Base-by-base conservation (phyloP, 1,284 basidiomycete genomes). In the Ceraceosorus bombacis region DNA sequence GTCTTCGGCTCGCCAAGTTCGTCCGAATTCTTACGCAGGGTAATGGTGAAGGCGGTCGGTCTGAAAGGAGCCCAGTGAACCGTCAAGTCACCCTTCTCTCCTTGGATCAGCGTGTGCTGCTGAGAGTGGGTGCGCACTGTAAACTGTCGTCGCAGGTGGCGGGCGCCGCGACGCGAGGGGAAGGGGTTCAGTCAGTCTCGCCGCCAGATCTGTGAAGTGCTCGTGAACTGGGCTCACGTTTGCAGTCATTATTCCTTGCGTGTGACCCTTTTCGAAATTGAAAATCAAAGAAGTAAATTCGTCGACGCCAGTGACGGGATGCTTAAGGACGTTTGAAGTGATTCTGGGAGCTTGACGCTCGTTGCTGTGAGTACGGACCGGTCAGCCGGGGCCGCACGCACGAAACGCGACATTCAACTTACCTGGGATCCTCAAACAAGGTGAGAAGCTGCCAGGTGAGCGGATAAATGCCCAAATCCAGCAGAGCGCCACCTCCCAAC, bases 401-500 rank as follows among this genome's bases (percentile, higher is more conserved):
- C 27, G 27, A 27, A 27, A 27, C 27, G 27, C 27, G 27, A 27
- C 27, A 27, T 27, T 27, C 27, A 27, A 54, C 57, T 54, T 41
- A 55, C 53, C 52, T 51, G 1, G 72, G 72, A 55, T 74, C 61
- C 13, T 59, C 49, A 54, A 56, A 71, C 6, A 74, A 66, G 8
- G 57, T 60, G 5, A 71, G 13, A 61, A 71, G 64, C 48, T 70
- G 67, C 71, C 71, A 74, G 6, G 68, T 73, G 1, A 72, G 54
- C 0, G 71, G 61, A 50, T 79, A 81, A 37, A 78, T 78, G 56
- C 81, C 81, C 5, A 82, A 60, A 77, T 94, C 91, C 49, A 94
- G 83, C 43, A 94, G 74, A 6, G 86, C 88, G 0, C 90, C 91
- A 27, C 91, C 91, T 36, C 88, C 91, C 5, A 93, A 82, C 15